A percentile compares a stretch with the other conserved stretches of the same genome.
Evolutionary conservation across 495 filamentous ascomycete genomes (phyloP).

Genomic region (Chaetomidium leptoderma): DNA sequence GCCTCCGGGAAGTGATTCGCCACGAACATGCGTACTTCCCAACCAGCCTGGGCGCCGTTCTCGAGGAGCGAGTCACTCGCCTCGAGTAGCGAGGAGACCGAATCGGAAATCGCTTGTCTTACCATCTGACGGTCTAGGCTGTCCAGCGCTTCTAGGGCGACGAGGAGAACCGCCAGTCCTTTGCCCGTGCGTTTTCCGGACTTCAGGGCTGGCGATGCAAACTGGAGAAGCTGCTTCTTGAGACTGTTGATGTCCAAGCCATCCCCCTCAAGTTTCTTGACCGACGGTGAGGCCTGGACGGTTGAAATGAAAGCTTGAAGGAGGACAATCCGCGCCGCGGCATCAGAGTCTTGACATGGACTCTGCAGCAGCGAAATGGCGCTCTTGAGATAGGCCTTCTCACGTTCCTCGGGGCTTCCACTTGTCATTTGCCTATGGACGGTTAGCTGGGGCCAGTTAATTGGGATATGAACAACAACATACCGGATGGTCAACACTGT

Average conservation of each 20-base stretch:
- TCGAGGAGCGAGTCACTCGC: constrained; percentile 29
- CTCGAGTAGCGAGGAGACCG: constrained; percentile 25
- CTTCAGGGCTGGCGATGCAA: constrained; percentile 6
- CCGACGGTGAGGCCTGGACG: constrained; percentile 12
- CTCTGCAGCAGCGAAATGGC: constrained; percentile 28
- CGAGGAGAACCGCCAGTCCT: constrained; percentile 17
- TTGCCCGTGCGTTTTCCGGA: constrained; percentile 17
- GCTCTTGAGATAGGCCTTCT: constrained; percentile 32
- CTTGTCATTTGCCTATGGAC: constrained; percentile 31
- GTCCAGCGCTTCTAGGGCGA: constrained; percentile 22
- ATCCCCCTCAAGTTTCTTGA: constrained; percentile 17
- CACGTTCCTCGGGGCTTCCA: constrained; percentile 32
- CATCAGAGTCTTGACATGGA: constrained; percentile 21
- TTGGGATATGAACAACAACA: too few relatives aligned
- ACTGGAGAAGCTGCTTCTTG: constrained; percentile 14
- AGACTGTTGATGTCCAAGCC: constrained; percentile 18
- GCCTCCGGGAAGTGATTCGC: constrained; percentile 27
- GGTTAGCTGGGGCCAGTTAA: constrained; percentile 9
- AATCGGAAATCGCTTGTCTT: constrained; percentile 6
- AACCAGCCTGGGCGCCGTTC: constrained; percentile 28
- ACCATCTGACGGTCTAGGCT: constrained; percentile 14
- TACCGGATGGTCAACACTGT: constrained; percentile 32
- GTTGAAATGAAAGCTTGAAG: constrained; percentile 20
- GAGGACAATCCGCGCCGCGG: constrained; percentile 21
- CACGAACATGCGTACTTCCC: constrained; percentile 41